Conservation (phyloP, 352 stramenopile species). For the Phytophthora crassamura region DNA sequence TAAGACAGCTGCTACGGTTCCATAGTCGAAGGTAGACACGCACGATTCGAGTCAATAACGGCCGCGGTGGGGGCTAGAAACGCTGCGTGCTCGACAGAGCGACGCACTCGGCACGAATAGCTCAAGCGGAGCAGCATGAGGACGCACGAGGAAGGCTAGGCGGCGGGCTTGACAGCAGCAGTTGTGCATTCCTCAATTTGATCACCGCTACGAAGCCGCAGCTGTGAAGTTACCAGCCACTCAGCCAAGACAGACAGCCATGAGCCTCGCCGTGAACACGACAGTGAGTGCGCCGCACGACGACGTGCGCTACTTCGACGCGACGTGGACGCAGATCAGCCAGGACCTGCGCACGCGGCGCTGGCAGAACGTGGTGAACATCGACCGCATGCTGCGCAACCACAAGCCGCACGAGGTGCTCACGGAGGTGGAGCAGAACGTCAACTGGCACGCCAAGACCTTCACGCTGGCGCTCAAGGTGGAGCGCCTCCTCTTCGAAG, state of each 20-base stretch:
- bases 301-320: slow-evolving; percentile 33
- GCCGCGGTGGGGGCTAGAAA: slow-evolving; percentile 1
- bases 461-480: slow-evolving; percentile 76
- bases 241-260: background rate
- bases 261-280: slow-evolving; percentile 17
- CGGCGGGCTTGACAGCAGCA: background rate
- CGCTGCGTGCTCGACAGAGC: slow-evolving; percentile 4
- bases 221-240: background rate
- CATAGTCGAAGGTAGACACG: too few relatives aligned
- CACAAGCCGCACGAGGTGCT: slow-evolving; percentile 71
- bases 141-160: background rate
- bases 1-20: too few relatives aligned
- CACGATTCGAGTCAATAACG: background rate
- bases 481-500: slow-evolving; percentile 68
- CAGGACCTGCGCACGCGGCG: slow-evolving; percentile 48
- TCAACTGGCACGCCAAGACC: slow-evolving; percentile 68
- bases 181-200: slow-evolving; percentile 3
- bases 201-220: background rate
- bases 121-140: slow-evolving; percentile 1
- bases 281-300: background rate
- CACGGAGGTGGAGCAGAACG: slow-evolving; percentile 71
- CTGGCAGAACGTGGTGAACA: slow-evolving; percentile 57
- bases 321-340: slow-evolving; percentile 27
- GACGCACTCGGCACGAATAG: slow-evolving; percentile 23
- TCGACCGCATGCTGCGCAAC: slow-evolving; percentile 68